Percentiles rank a stretch among this genome's conserved stretches.
These are phyloP conservation scores for Blastomyces silverae DNA, from an alignment of 2,329 filamentous ascomycete genomes.

Conservation along the genomic window DNA sequence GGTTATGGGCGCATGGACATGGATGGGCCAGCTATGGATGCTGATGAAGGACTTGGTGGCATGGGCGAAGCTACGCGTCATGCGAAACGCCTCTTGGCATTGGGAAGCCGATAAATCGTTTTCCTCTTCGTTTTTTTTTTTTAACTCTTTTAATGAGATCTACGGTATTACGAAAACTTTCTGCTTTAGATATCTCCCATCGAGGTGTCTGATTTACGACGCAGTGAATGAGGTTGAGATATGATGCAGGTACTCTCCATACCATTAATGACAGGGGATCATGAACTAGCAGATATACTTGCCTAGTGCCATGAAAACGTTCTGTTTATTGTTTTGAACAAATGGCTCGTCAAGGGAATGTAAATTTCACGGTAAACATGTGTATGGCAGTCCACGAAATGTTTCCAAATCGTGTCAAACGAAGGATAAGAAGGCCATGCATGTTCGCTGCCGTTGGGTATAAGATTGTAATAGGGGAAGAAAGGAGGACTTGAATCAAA, in stretches of 20 bases:
- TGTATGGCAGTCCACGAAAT: not conserved
- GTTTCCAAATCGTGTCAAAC: not conserved
- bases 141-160: not conserved
- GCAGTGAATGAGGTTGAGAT: not conserved
- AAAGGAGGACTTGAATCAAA: not conserved
- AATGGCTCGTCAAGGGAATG: not conserved
- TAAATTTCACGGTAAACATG: not conserved
- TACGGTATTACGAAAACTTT: not conserved
- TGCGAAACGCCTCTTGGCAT: slow-evolving; percentile 33
- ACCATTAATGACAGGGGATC: not conserved
- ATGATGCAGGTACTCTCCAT: not conserved
- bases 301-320: not conserved
- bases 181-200: not conserved
- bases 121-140: not conserved
- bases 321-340: not conserved
- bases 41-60: slow-evolving; percentile 29
- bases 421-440: not conserved
- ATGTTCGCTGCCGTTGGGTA: not conserved
- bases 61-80: slow-evolving; percentile 24
- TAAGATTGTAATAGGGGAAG: not conserved
- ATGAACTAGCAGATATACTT: not conserved
- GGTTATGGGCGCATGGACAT: slow-evolving; percentile 13
- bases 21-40: slow-evolving; percentile 34
- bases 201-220: not conserved
- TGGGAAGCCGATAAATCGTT: slow-evolving; percentile 28